phyloP scores from a whole-genome alignment of 495 filamentous ascomycete genomes.

The Aspergillus biplanus region DNA sequence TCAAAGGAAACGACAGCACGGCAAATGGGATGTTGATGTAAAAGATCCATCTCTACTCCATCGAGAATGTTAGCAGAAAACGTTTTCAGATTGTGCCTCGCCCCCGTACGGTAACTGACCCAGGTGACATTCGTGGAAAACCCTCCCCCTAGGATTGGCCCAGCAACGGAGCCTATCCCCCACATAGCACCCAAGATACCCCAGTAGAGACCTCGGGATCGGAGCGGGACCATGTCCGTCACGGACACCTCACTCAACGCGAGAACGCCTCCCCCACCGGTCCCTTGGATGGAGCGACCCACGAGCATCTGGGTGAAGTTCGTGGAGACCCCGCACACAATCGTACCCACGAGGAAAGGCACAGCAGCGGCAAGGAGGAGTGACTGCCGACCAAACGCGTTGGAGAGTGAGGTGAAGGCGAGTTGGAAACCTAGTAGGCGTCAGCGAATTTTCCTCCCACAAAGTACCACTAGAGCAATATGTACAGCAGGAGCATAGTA shows the following conservation, averaged over 20 bases:
- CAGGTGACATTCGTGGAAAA: conserved; percentile 46
- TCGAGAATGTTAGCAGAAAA: no score
- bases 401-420: conserved; percentile 44
- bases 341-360: conserved; percentile 47
- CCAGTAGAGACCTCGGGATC: conserved; percentile 39
- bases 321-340: conserved; percentile 39
- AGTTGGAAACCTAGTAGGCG: conserved; percentile 36
- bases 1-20: conserved; percentile 55
- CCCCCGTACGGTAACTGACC: conserved; percentile 3
- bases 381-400: conserved; percentile 56
- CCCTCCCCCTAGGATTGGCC: conserved; percentile 41
- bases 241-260: conserved; percentile 39
- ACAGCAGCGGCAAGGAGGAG: conserved; percentile 42
- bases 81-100: no score
- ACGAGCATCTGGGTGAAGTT: conserved; percentile 37
- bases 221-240: conserved; percentile 43
- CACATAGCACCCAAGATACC: conserved; percentile 31
- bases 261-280: conserved; percentile 39
- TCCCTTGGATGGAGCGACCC: conserved; percentile 38
- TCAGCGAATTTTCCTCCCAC: no score
- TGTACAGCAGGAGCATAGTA: conserved; percentile 43
- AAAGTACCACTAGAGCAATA: no score
- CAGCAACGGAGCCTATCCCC: conserved; percentile 33
- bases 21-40: conserved; percentile 67
- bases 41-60: conserved; percentile 59